Conservation (phyloP, 495 filamentous ascomycete genomes). For the Mytilinidion resinicola region DNA sequence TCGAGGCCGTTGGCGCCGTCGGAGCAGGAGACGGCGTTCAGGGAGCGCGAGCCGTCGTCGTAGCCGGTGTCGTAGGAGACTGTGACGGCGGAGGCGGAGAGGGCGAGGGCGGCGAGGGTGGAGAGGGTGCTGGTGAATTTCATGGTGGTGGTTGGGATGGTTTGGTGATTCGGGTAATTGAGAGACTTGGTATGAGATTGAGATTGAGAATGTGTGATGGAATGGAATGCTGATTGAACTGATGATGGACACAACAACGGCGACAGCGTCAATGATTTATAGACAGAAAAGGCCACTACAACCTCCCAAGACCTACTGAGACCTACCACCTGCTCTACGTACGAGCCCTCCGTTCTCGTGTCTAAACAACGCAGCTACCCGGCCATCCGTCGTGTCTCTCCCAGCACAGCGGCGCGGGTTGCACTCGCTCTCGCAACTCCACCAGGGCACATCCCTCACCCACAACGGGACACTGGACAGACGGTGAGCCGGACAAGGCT, state of each 20-base stretch:
- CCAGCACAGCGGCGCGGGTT: too few relatives aligned
- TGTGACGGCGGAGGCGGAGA: slow-evolving; percentile 36
- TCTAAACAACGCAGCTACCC: too few relatives aligned
- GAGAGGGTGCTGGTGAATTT: slow-evolving; percentile 44
- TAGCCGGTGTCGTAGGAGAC: slow-evolving; percentile 57
- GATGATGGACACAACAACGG: neutral
- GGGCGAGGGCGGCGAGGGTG: slow-evolving; percentile 24
- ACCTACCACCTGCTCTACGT: too few relatives aligned
- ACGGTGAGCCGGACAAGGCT: too few relatives aligned
- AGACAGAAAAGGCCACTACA: too few relatives aligned
- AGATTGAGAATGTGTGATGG: neutral
- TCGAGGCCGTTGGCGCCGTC: slow-evolving; percentile 55
- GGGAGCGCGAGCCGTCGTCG: slow-evolving; percentile 43
- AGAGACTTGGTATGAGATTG: neutral
- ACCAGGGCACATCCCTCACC: too few relatives aligned
- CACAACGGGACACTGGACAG: too few relatives aligned
- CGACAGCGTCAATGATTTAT: neutral
- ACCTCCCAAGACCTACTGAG: too few relatives aligned
- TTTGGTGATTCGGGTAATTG: neutral
- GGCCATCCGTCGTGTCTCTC: too few relatives aligned
- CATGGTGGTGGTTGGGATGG: slow-evolving; percentile 38
- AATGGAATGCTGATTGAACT: neutral
- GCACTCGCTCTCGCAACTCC: too few relatives aligned
- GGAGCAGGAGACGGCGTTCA: slow-evolving; percentile 49
- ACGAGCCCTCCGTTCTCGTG: too few relatives aligned